Base-by-base conservation (phyloP, 192 early-diverging fungal species). In the Haplosporangium gracile region DNA sequence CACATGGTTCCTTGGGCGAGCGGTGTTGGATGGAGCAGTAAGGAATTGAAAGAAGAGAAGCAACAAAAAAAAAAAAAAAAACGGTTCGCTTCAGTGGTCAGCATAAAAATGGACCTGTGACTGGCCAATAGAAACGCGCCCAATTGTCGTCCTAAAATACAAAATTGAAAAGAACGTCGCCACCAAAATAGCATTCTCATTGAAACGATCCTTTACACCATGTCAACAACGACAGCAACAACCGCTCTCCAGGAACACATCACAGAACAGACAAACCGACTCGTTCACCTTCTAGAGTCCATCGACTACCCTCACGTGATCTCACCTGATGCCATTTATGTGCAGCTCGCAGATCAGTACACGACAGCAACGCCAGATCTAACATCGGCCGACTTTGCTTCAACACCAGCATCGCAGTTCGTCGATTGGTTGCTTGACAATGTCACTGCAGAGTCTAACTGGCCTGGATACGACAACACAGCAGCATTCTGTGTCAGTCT, bases 371-470 rank as follows among this genome's bases (percentile, higher is more conserved):
- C 72, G 51, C 68, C 43, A 55, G 71, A 72, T 65, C 69, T 70
- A 38, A 43, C 65, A 38, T 10, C 63, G 20, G 4, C 10, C 18
- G 53, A 20, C 20, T 65, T 76, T 72, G 10, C 40, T 39, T 45
- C 70, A 11, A 70, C 45, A 10, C 47, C 82, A 3, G 51, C 36
- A 42, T 36, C 72, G 42, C 18, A 68, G 22, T 86, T 86, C 29
- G 34, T 86, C 3, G 69, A 81, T 8, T 86, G 84, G 84, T 42
- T 86, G 24, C 24, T 80, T 47, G 63, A 86, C 5, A 86, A 78
- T 36, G 71, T 86, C 34, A 53, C 78, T 34, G 84, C 84, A 39
- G 75, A 78, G 16, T 78, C 75, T 39, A 86, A 81, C 40, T 86
- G 79, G 84, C 84, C 79, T 18, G 72, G n/a, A 69, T 86, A 65